A percentile compares a stretch with the other conserved stretches of the same genome.
Evolutionary conservation across 2,329 filamentous ascomycete species (phyloP).

Genomic region (Coniochaeta sp.): DNA sequence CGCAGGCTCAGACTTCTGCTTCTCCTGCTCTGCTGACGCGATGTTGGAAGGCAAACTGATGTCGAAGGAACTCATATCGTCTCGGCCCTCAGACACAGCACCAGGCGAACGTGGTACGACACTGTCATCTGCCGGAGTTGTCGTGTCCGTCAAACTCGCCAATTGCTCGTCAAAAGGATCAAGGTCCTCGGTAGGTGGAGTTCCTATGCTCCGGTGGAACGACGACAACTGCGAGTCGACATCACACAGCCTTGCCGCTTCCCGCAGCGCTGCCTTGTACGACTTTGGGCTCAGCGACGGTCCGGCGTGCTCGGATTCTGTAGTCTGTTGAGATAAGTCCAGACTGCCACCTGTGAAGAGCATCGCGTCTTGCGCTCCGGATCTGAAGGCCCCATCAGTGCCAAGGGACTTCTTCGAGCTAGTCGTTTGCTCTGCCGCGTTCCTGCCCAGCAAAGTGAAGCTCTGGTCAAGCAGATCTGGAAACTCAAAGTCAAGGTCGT

Average conservation of each 20-base stretch:
- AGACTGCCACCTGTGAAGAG: background rate
- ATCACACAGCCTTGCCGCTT: background rate
- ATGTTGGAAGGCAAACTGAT: background rate
- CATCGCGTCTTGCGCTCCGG: background rate
- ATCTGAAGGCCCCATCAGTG: background rate
- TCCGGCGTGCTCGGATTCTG: background rate
- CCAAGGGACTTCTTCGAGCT: background rate
- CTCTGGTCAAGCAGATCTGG: background rate
- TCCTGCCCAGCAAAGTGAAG: background rate
- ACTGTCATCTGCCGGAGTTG: background rate
- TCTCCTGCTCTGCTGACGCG: background rate
- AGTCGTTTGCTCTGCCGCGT: background rate
- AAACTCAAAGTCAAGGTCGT: background rate
- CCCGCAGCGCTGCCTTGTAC: background rate
- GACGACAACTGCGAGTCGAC: background rate
- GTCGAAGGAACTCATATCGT: background rate
- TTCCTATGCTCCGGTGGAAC: background rate
- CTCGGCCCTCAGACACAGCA: background rate
- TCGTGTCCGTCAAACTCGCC: background rate
- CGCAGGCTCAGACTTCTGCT: slow-evolving; percentile 9
- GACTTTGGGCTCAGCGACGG: background rate
- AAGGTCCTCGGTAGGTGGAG: background rate
- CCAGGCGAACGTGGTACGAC: background rate
- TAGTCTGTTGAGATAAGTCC: background rate
- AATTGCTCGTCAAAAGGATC: background rate